Evolutionary conservation across 1,284 basidiomycete species (phyloP), one percentile per base, ranked within the genome.

Genomic region (Ganoderma multipileum): DNA sequence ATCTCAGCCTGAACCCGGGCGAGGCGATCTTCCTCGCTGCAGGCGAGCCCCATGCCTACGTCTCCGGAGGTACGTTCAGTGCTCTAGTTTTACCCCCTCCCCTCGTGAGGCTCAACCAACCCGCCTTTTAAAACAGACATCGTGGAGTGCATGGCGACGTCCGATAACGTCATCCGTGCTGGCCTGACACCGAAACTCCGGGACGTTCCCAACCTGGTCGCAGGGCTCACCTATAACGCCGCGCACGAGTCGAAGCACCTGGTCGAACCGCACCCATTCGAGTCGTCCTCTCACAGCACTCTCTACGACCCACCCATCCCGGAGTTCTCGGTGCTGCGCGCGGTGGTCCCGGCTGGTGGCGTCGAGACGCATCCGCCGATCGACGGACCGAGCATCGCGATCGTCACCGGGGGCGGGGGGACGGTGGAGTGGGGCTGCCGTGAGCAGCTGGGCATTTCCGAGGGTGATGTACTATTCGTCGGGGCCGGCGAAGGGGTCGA

Each of bases 91-190:
- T 41, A 16, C 33, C n/a, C 0, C 14, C 18, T 33, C 28, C 8
- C 8, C 18, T 41, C 8, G 33, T 26, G 26, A 39, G 60, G 20
- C 67, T 68, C 16, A 33, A 42, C 11, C 16, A 33, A 42, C 8
- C 23, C 18, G 20, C 18, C 11, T 52, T 9, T n/a, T 33, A 7
- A 63, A 54, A 2, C 77, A 97, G 96, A 98, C 79, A 96, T 97
- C 79, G 94, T 98, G 79, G 96, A 98, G 79, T 97, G 95, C 83
- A 98, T 98, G 96, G 96, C 96, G 33, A 97, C 96, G 66, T 97
- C 95, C 1, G 97, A 99, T 83, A 99, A 99, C 80, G 98, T 99
- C 78, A 98, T 99, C 68, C 94, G 98, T 60, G 98, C 98, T 1
- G 98, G 98, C 23, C 89, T 99, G 54, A 99, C 98, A 0, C 97